Evolutionary conservation across 805 yeast species (phyloP), one percentile per base, ranked within the genome.

Genomic region (Candida maris): DNA sequence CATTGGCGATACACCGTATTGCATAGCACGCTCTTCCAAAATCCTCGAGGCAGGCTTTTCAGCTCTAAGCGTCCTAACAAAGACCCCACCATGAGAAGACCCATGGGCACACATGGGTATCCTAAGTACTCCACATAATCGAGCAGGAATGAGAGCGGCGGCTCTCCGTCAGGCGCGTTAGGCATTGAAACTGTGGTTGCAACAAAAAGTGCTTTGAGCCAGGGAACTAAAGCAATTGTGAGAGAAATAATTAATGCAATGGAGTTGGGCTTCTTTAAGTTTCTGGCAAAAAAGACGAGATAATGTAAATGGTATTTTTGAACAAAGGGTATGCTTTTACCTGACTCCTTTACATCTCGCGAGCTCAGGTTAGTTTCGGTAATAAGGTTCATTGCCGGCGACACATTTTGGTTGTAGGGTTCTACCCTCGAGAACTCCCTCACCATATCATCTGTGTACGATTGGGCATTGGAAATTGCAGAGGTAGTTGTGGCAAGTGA

Each of bases 21-120:
- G 42, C 62, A 59, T 15, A 73, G 41, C 2, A 74, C 76, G 2
- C 75, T 68, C 49, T 73, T 74, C 80, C 80, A 75, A 52, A 75
- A 76, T 0, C 80, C 80, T 13, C 58, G 48, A 6, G 77, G 75
- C 48, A 74, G 60, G 6, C 54, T 42, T 12, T 61, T 65, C 14
- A 76, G 61, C 39, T 70, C 66, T 41, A 76, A 61, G 24, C 81
- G 51, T 4, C 79, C 69, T 19, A 76, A 62, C 5, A 79, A 68
- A 8, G 79, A 75, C 1, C 81, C 81, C 30, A 76, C 55, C 22
- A 76, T 49, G 13, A 74, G 48, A 34, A 76, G 59, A 0, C 81
- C 81, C 26, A 75, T 41, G 2, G 81, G 81, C 29, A 76, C 81
- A 20, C 74, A 67, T 1, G 81, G 80, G 14, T 45, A 42, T 1